A percentile compares a stretch with the other conserved stretches of the same genome.
Evolutionary conservation across 176 grass and related monocot species (phyloP).

Genomic region (Avena insularis): DNA sequence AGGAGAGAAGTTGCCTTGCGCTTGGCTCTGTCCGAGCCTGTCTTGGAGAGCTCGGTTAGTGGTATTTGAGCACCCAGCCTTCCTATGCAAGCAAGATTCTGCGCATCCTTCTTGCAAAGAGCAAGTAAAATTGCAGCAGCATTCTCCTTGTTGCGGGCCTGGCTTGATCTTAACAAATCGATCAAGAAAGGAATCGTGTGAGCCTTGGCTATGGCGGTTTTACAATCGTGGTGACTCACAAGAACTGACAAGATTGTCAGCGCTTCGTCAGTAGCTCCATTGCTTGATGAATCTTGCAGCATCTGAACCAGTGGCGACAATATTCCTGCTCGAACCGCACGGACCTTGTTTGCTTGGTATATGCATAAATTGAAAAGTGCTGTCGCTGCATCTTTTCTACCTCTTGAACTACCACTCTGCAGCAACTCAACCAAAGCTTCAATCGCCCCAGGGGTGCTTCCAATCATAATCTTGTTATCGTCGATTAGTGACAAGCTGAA

Average conservation of each 20-base stretch:
- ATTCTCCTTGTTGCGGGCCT: conserved; percentile 93
- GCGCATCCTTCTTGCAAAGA: conserved; percentile 92
- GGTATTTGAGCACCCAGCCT: conserved; percentile 91
- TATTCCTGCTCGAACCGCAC: conserved; percentile 82
- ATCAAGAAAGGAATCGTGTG: conserved; percentile 83
- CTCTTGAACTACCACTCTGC: conserved; percentile 75
- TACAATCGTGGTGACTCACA: conserved; percentile 91
- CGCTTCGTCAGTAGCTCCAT: conserved; percentile 74
- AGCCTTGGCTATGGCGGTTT: conserved; percentile 78
- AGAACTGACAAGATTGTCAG: conserved; percentile 88
- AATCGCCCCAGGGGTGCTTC: conserved; percentile 81
- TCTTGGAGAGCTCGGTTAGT: conserved; percentile 83
- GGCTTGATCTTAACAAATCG: conserved; percentile 80
- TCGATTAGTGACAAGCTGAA: conserved; percentile 93
- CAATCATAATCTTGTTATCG: conserved; percentile 94
- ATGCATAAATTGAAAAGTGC: conserved; percentile 98
- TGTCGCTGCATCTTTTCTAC: conserved; percentile 91
- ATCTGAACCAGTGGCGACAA: conserved; percentile 75
- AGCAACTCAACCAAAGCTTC: conserved; percentile 84
- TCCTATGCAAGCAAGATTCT: conserved; percentile 87
- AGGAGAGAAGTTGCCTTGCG: conserved; percentile 91
- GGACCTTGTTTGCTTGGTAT: conserved; percentile 91
- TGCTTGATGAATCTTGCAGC: conserved; percentile 84
- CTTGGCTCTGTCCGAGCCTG: conserved; percentile 91
- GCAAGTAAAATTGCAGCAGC: conserved; percentile 87